These are phyloP conservation scores for Talaromyces stipitatus DNA, from an alignment of 495 filamentous ascomycete species.

Conservation along the genomic window DNA sequence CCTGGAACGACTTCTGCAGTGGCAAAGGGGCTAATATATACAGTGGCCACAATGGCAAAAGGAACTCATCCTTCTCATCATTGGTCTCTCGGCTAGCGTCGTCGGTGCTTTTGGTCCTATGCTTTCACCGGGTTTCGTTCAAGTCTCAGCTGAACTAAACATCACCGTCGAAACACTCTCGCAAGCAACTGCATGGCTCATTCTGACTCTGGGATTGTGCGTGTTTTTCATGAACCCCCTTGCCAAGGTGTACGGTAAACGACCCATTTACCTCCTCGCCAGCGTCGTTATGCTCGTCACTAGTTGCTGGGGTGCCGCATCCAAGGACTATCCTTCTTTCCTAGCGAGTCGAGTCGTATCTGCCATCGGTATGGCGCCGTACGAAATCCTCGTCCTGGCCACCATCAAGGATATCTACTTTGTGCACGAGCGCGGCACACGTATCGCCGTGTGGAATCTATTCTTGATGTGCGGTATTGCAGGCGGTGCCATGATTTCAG, in stretches of 20 bases:
- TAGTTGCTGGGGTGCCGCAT: slow-evolving; percentile 45
- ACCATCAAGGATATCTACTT: slow-evolving; percentile 52
- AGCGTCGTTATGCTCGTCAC: slow-evolving; percentile 45
- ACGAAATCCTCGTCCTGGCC: slow-evolving; percentile 41
- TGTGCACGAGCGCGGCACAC: slow-evolving; percentile 47
- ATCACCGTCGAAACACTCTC: slow-evolving; percentile 31
- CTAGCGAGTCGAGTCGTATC: slow-evolving; percentile 27
- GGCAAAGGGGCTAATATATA: neutral
- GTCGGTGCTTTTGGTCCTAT: slow-evolving; percentile 50
- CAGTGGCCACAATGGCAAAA: slow-evolving; percentile 44
- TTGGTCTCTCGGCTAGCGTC: slow-evolving; percentile 46
- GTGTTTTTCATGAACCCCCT: slow-evolving; percentile 50
- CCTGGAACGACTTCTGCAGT: neutral
- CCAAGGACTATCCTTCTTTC: slow-evolving; percentile 42
- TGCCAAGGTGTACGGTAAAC: slow-evolving; percentile 49
- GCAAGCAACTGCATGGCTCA: slow-evolving; percentile 38
- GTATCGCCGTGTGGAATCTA: slow-evolving; percentile 37
- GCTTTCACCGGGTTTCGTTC: slow-evolving; percentile 41
- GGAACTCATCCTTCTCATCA: slow-evolving; percentile 44
- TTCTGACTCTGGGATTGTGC: slow-evolving; percentile 39
- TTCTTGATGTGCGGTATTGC: slow-evolving; percentile 37
- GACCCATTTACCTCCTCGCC: slow-evolving; percentile 49
- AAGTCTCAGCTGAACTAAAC: slow-evolving; percentile 33
- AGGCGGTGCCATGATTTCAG: slow-evolving; percentile 40
- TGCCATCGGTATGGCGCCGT: slow-evolving; percentile 27